Base-by-base conservation (phyloP, 768 basidiomycete species). In the Suillus variegatus region DNA sequence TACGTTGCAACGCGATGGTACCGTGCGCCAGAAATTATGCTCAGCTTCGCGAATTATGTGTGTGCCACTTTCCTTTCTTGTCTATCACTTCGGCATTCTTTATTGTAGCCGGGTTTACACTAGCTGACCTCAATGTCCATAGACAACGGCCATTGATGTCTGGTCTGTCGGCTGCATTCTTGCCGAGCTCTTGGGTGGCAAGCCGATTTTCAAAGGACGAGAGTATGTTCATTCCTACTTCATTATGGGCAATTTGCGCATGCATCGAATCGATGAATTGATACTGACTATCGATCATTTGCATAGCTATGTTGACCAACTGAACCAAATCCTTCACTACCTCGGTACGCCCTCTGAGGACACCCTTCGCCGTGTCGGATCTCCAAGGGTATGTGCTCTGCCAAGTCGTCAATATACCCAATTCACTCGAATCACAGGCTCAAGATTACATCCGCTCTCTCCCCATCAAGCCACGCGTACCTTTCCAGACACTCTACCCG, bases 1-100 rank as follows among this genome's bases (percentile, higher is more conserved):
- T 99, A 97, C 76, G 92, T 99, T 40, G 97, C 97, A n/a, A 99
- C 97, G 9, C 85, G 97, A 64, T 99, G 97, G 97, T 99, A 99
- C 76, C 85, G 97, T 43, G 97, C 97, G 25, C 97, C 97, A 0
- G 97, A 99, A 80, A 99, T 99, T 79, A 99, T 99, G 97, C 76
- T 99, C 71, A 95, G 94, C 81, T 97, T 95, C 71, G 93, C 93
- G 25, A 95, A 95, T 80, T 95, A 95, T 73, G 95, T 95, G 70
- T 81, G 6, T 16, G 36, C 51, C 7, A 18, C 14, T 49, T 22
- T 2, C 35, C 14, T 28, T 12, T 49, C 44, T 52, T 60, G 32
- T 64, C 44, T n/a, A 43, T 43, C 18, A 20, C 12, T 32, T 35
- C 32, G 54, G 6, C 10, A 25, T 40, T 2, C 8, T 60, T 5